Conservation (phyloP, 2,329 filamentous ascomycete species). For the Colletotrichum sp. region DNA sequence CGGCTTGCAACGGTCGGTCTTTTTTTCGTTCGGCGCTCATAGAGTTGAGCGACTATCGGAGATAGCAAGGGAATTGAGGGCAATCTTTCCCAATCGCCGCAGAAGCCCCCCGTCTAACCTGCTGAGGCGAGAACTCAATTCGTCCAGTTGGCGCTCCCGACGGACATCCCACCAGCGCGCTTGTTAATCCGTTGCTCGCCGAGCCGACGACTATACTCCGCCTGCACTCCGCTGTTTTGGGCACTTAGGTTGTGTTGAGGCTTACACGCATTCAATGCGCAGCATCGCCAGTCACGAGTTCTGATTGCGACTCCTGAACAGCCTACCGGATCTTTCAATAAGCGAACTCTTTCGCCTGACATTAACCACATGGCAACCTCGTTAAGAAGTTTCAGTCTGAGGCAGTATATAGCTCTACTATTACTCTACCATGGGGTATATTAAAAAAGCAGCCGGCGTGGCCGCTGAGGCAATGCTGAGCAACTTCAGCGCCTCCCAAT, state of each 20-base stretch:
- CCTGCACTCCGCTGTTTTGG: neutral
- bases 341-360: neutral
- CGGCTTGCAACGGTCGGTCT: conserved; percentile 12
- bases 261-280: neutral
- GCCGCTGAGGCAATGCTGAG: neutral
- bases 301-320: too few relatives aligned
- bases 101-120: neutral
- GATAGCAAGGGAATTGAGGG: neutral
- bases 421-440: conserved; percentile 17
- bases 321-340: too few relatives aligned
- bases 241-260: neutral
- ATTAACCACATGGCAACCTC: too few relatives aligned
- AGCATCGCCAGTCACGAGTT: too few relatives aligned
- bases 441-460: conserved; percentile 1
- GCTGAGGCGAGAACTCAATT: neutral
- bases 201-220: neutral
- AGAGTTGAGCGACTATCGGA: conserved; percentile 7
- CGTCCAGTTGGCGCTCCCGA: neutral
- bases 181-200: neutral
- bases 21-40: neutral
- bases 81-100: neutral
- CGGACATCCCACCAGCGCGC: neutral
- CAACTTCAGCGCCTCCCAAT: neutral
- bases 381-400: neutral
- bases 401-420: conserved; percentile 10